Evolutionary conservation across 129 eudicot species (phyloP).

Genomic region (Escallonia herrerae): DNA sequence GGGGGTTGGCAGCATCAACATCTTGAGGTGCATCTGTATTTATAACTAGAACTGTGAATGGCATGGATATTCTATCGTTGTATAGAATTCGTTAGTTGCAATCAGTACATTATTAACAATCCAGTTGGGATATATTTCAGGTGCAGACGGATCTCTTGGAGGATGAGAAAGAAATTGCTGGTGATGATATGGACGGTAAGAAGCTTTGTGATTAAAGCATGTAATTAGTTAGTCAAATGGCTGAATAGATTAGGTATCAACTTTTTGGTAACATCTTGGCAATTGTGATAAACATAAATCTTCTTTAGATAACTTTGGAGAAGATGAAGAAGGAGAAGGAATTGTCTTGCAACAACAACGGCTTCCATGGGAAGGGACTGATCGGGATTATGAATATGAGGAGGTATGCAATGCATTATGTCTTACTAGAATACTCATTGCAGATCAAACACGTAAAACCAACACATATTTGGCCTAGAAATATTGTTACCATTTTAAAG

Average conservation of each 20-base stretch:
- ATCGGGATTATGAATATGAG: constrained; percentile 29
- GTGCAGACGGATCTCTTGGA: constrained; percentile 56
- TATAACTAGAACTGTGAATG: too few species aligned
- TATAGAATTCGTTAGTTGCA: too few species aligned
- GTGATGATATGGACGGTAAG: constrained; percentile 67
- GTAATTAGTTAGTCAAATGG: not conserved
- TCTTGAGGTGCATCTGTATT: too few species aligned
- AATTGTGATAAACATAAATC: not conserved
- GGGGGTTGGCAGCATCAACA: too few species aligned
- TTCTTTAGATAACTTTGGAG: constrained; percentile 37
- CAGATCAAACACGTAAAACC: too few species aligned
- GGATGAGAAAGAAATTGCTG: constrained; percentile 59
- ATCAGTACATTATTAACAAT: not conserved
- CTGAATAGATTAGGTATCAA: not conserved
- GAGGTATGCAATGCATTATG: constrained; percentile 14
- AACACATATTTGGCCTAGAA: not conserved
- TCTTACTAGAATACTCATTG: not conserved
- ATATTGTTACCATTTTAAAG: not conserved
- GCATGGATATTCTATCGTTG: too few species aligned
- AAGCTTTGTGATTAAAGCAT: not conserved
- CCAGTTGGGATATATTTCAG: constrained; percentile 30
- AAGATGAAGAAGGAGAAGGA: constrained; percentile 39
- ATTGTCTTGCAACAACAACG: constrained; percentile 14
- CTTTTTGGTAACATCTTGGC: not conserved
- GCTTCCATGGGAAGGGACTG: constrained; percentile 35